A percentile compares a stretch with the other conserved stretches of the same genome.
phyloP scores from a whole-genome alignment of 768 basidiomycete species.

The Russula foetens region DNA sequence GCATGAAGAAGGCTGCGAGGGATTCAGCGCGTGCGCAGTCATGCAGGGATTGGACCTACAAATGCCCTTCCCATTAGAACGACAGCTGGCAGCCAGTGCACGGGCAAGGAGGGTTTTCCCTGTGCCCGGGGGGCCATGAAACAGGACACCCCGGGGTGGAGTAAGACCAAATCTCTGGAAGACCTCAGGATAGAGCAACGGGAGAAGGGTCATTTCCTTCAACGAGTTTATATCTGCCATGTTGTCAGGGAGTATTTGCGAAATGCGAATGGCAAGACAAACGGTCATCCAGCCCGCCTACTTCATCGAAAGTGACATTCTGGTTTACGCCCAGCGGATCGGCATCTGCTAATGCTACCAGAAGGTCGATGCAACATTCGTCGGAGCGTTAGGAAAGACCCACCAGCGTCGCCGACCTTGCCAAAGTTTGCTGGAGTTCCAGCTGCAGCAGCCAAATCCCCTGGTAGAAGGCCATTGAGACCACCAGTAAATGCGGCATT shows the following conservation, averaged over 20 bases:
- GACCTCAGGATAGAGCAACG: conserved; percentile 91
- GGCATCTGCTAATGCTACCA: conserved; percentile 78
- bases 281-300: conserved; percentile 95
- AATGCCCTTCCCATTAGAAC: conserved; percentile 78
- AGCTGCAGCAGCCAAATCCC: conserved; percentile 55
- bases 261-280: conserved; percentile 22
- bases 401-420: conserved; percentile 72
- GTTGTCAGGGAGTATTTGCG: not conserved
- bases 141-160: conserved; percentile 92
- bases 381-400: conserved; percentile 20
- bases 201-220: conserved; percentile 97
- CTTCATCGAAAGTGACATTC: conserved; percentile 92
- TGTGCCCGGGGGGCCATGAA: conserved; percentile 98
- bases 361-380: conserved; percentile 13
- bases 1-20: conserved; percentile 91
- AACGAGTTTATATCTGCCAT: conserved; percentile 85
- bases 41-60: conserved; percentile 42
- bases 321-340: conserved; percentile 93
- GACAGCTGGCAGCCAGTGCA: conserved; percentile 88
- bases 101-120: conserved; percentile 93
- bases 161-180: conserved; percentile 92
- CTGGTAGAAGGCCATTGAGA: conserved; percentile 50
- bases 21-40: not conserved
- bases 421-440: conserved; percentile 83
- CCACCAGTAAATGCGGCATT: conserved; percentile 36